Base-by-base conservation (phyloP, 116 monocot genomes). In the Iris pallida region DNA sequence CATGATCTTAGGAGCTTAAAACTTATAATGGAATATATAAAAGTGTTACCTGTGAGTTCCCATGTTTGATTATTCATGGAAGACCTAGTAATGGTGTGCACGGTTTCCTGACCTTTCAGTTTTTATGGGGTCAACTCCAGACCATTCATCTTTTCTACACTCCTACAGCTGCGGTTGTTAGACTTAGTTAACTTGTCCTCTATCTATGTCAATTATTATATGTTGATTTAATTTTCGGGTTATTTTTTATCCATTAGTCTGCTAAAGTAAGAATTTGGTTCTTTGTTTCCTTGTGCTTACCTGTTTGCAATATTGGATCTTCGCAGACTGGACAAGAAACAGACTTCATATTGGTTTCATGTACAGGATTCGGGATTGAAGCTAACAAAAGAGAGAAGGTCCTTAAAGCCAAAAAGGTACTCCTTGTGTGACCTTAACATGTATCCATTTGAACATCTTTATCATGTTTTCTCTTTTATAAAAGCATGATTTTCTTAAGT, bases 381-480 rank as follows among this genome's bases (percentile, higher is more conserved):
- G 52, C 76, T 59, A 80, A 55, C 72, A 85, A 90, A 83, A 97
- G 93, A 63, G 97, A 90, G 43, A 93, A 97, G 63, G 97, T 97
- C 45, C 81, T 97, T 7, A 92, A 93, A 71, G 97, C 97, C 45
- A 97, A 97, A 76, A 92, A 81, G 93, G 97, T 97, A 48, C n/a
- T 68, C 14, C 16, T 45, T 48, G 4, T 52, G 41, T n/a, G n/a
- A n/a, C n/a, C n/a, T 30, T 48, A 7, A 4, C 20, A 15, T 66
- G 4, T 9, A 51, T 30, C 7, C 43, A 18, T 20, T 16, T 10
- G 47, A 19, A 16, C 12, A 14, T 45, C 0, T 3, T 12, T 40
- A 64, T 63, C 41, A 19, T 19, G 55, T 8, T 9, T 6, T 55
- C 15, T 46, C 42, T n/a, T 65, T n/a, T 43, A 17, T 47, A 70